Percentiles rank a stretch among this genome's conserved stretches.
These are phyloP conservation scores for Trametes meyenii DNA, from an alignment of 768 basidiomycete species.

Conservation along the genomic window DNA sequence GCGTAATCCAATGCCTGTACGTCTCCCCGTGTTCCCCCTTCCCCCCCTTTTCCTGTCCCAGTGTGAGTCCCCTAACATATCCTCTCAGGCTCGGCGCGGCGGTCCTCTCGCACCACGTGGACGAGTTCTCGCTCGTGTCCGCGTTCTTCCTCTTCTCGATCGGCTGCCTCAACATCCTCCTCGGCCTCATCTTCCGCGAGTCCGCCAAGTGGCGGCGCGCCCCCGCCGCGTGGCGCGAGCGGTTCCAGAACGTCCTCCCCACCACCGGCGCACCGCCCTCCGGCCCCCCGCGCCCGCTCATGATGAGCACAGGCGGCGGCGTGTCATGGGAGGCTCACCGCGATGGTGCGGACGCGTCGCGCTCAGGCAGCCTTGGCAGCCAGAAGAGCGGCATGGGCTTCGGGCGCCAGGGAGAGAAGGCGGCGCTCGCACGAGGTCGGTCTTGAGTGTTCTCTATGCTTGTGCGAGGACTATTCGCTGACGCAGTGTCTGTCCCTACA, in stretches of 20 bases:
- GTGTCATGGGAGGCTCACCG: slow-evolving; percentile 34
- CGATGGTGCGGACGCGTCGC: slow-evolving; percentile 23
- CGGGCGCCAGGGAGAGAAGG: slow-evolving; percentile 80
- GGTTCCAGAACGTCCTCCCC: slow-evolving; percentile 56
- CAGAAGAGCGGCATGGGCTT: slow-evolving; percentile 62
- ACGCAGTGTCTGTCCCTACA: slow-evolving; percentile 23
- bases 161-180: slow-evolving; percentile 82
- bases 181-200: slow-evolving; percentile 73
- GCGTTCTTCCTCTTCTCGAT: slow-evolving; percentile 92
- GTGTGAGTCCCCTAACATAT: background rate
- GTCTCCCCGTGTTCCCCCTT: slow-evolving; percentile 3
- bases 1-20: slow-evolving; percentile 78
- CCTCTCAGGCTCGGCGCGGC: slow-evolving; percentile 52
- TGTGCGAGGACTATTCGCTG: background rate
- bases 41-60: background rate
- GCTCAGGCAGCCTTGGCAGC: slow-evolving; percentile 24
- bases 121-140: slow-evolving; percentile 86
- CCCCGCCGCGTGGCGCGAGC: slow-evolving; percentile 68
- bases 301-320: slow-evolving; percentile 20
- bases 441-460: slow-evolving; percentile 13
- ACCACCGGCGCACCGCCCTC: slow-evolving; percentile 34
- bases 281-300: slow-evolving; percentile 20
- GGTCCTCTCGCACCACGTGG: slow-evolving; percentile 65
- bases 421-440: slow-evolving; percentile 65
- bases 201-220: slow-evolving; percentile 66